Conservation (phyloP, 2,329 filamentous ascomycete species). For the Aspergillus transmontanensis region DNA sequence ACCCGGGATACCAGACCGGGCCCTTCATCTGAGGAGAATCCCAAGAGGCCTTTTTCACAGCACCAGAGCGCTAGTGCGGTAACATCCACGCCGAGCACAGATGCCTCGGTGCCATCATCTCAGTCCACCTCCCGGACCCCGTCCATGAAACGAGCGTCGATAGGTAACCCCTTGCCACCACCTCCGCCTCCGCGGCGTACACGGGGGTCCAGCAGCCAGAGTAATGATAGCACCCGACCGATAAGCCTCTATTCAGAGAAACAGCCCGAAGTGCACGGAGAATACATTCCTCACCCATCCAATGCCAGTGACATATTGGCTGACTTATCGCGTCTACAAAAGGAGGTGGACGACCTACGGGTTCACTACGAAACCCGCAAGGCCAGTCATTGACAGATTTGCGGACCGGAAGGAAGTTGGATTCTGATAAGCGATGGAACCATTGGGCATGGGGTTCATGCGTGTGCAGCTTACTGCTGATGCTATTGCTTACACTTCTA, state of each 20-base stretch:
- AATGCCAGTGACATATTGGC: conserved; percentile 66
- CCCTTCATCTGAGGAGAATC: conserved; percentile 18
- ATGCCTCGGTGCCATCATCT: conserved; percentile 3
- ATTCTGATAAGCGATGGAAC: background rate
- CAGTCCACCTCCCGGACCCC: conserved; percentile 23
- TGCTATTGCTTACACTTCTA: background rate
- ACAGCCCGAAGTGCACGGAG: conserved; percentile 25
- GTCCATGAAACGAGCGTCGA: conserved; percentile 33
- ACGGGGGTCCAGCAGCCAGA: conserved; percentile 46
- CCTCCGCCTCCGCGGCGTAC: conserved; percentile 52
- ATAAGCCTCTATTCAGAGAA: conserved; percentile 21
- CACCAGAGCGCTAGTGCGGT: conserved; percentile 7
- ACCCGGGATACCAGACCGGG: conserved; percentile 14
- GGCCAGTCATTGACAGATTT: conserved; percentile 26
- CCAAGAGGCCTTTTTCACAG: conserved; percentile 6
- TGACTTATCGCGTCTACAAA: conserved; percentile 70
- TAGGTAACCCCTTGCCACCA: conserved; percentile 37
- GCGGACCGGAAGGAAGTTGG: background rate
- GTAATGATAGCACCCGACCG: conserved; percentile 30
- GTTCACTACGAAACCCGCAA: conserved; percentile 42
- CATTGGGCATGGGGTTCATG: background rate
- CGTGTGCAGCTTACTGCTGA: background rate
- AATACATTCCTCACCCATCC: conserved; percentile 39
- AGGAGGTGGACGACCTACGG: conserved; percentile 68
- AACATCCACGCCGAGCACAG: conserved; percentile 10